Percentiles rank a stretch among this genome's conserved stretches.
Conservation (phyloP, 805 yeast genomes). For the Lipomyces spencermartinsiae region DNA sequence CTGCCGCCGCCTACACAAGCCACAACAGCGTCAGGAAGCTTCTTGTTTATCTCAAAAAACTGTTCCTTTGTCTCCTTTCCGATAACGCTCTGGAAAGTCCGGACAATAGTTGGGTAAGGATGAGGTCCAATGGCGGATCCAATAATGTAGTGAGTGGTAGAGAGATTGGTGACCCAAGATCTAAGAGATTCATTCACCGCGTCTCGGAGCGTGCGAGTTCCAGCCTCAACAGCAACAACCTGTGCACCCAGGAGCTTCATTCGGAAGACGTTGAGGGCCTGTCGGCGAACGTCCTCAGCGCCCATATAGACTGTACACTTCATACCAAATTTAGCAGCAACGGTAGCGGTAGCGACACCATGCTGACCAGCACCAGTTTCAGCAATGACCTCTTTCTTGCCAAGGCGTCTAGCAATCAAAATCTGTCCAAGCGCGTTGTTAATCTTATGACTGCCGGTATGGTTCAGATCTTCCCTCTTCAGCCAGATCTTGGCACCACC, state of each 20-base stretch:
- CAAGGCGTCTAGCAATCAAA: constrained; percentile 53
- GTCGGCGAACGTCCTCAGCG: constrained; percentile 98
- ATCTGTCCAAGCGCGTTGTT: constrained; percentile 57
- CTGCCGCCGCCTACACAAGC: constrained; percentile 99
- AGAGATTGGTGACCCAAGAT: constrained; percentile 88
- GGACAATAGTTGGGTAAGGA: constrained; percentile 96
- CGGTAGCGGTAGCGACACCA: constrained; percentile 60
- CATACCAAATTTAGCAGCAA: constrained; percentile 71
- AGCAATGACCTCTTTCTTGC: constrained; percentile 54
- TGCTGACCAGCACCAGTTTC: constrained; percentile 61
- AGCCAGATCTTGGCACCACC: constrained; percentile 98
- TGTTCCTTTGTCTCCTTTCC: constrained; percentile 95
- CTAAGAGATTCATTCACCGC: constrained; percentile 98
- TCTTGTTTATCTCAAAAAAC: constrained; percentile 80
- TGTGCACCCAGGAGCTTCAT: constrained; percentile 96
- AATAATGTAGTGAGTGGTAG: constrained; percentile 89
- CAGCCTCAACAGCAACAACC: constrained; percentile 90
- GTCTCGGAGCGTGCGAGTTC: constrained; percentile 95
- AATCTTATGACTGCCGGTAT: constrained; percentile 57
- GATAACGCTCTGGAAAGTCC: constrained; percentile 97
- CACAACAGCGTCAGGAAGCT: constrained; percentile 89
- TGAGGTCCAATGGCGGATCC: constrained; percentile 99
- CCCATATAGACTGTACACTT: constrained; percentile 98
- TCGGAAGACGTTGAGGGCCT: constrained; percentile 96
- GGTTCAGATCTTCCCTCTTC: constrained; percentile 86